Base-by-base conservation (phyloP, 2,329 filamentous ascomycete genomes). In the Lasiodiplodia sp. region DNA sequence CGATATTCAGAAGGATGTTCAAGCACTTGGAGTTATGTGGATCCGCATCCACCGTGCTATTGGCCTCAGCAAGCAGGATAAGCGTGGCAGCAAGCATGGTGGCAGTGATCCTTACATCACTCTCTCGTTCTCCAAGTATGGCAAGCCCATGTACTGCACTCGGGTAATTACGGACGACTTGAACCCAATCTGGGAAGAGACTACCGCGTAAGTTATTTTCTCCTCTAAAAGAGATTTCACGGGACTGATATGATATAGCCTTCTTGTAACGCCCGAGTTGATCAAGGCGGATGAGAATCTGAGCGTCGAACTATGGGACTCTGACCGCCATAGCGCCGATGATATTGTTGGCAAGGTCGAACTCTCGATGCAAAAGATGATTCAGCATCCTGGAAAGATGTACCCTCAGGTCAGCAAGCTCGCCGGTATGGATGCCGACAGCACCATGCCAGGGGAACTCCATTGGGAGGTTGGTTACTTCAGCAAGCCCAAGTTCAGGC, bases 391-490 rank as follows among this genome's bases (percentile, higher is more conserved):
- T 0, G 93, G 94, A 44, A 92, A 92, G 75, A 97, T 97, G 92
- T 96, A 94, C 73, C 91, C 92, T 5, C 93, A 97, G 73, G 86
- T 92, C 8, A 97, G 94, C 0, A 94, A 91, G 73, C 87, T 98
- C 1, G 85, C 88, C 34, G 95, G 95, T 12, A 89, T 96, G 82
- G 91, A 96, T 74, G 90, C 92, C 25, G 93, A 91, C 14, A 95
- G 89, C 72, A 87, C 88, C 62, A 98, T 98, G 94, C 96, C 96
- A 0, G 95, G 96, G 34, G 91, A 97, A 76, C 86, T 99, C 49
- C 90, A 96, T 76, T 98, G 95, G 95, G 95, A 97, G 78, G 93
- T 98, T 57, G 96, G 95, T 7, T 98, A 92, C 82, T 98, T 97
- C 74, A 90, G 91, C 73, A 97, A 97, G 82, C 93, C 94, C 0